These are phyloP conservation scores for Coemansia pectinata DNA, from an alignment of 192 early-diverging fungal genomes.

Conservation along the genomic window DNA sequence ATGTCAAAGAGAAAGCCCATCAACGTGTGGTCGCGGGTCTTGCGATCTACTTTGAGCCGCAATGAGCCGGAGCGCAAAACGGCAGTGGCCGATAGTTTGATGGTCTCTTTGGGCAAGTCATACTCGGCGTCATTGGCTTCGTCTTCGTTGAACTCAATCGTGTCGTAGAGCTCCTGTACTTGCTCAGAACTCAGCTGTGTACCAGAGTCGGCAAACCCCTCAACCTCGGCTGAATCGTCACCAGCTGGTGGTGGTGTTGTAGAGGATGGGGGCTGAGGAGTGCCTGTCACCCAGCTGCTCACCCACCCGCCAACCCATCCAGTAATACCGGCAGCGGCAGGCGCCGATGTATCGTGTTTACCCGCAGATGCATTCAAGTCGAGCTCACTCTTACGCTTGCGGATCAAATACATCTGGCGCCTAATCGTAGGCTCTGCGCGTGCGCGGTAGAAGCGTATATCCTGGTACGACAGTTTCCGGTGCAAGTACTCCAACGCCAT, in stretches of 20 bases:
- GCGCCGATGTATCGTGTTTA: conserved; percentile 1
- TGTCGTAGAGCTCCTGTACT: conserved; percentile 86
- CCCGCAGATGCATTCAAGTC: not conserved
- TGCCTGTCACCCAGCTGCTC: conserved; percentile 46
- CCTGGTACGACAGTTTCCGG: conserved; percentile 78
- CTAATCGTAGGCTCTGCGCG: conserved; percentile 71
- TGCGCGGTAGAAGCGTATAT: conserved; percentile 84
- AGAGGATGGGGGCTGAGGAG: not conserved
- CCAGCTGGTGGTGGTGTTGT: not conserved
- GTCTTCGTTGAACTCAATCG: conserved; percentile 91
- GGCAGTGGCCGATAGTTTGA: conserved; percentile 63
- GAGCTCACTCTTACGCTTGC: conserved; percentile 38
- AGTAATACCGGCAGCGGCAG: conserved; percentile 18
- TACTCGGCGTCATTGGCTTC: conserved; percentile 55
- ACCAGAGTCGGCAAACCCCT: conserved; percentile 14
- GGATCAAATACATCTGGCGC: conserved; percentile 69
- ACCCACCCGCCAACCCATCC: conserved; percentile 58
- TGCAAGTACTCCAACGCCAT: conserved; percentile 68
- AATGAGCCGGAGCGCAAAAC: conserved; percentile 79
- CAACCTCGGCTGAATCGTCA: not conserved
- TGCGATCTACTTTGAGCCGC: conserved; percentile 62
- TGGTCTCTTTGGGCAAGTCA: conserved; percentile 56
- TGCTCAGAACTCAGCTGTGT: conserved; percentile 77
- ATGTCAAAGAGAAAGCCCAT: conserved; percentile 52
- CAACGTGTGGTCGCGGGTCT: conserved; percentile 46